Conservation (phyloP, 176 grass and related monocot species). For the Oryza coarctata region DNA sequence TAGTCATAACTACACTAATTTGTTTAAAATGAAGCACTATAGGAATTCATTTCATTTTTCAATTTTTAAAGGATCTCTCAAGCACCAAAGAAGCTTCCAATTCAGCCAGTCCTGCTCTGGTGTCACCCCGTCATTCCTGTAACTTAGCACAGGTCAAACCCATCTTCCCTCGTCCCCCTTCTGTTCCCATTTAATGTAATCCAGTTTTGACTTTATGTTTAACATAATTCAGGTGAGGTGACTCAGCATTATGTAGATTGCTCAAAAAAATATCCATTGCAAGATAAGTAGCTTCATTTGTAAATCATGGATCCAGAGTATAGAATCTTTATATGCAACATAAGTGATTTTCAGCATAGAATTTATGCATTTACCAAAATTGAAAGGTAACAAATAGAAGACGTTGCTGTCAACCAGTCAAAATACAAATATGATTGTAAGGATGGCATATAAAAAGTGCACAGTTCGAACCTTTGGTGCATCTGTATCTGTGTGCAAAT, state of each 20-base stretch:
- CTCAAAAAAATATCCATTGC: background rate
- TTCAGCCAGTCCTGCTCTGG: background rate
- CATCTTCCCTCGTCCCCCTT: background rate
- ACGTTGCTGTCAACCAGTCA: background rate
- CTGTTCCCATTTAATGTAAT: background rate
- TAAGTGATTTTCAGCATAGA: constrained; percentile 1
- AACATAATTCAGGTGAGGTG: background rate
- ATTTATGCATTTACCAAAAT: constrained; percentile 7
- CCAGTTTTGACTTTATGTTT: background rate
- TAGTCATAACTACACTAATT: constrained; percentile 9
- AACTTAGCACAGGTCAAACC: background rate
- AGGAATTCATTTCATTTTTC: constrained; percentile 6
- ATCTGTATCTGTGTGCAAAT: constrained; percentile 14
- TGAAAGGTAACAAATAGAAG: constrained; percentile 10
- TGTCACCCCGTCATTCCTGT: background rate
- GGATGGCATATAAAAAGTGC: background rate
- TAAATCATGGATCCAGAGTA: background rate
- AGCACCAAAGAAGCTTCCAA: background rate
- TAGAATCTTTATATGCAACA: background rate
- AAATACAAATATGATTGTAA: constrained; percentile 24
- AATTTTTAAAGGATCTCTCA: constrained; percentile 11
- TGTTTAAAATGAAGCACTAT: constrained; percentile 1
- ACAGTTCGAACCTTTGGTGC: constrained; percentile 52
- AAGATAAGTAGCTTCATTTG: background rate
- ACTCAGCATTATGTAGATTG: background rate